Evolutionary conservation across 2,329 filamentous ascomycete genomes (phyloP).

Genomic region (Fusarium sp.): DNA sequence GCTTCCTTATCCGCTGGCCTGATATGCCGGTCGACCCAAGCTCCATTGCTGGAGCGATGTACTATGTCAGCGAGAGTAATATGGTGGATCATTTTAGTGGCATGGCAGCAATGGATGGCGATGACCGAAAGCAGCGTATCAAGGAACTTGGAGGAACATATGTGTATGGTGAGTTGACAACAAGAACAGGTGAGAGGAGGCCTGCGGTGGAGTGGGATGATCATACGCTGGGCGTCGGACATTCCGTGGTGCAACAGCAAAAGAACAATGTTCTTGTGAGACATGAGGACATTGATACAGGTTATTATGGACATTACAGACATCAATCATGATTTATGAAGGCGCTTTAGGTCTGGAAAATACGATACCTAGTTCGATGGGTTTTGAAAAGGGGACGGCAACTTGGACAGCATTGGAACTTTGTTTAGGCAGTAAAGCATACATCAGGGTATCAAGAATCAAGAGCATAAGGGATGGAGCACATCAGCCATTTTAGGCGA

Average conservation of each 20-base stretch:
- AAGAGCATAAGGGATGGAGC: not conserved
- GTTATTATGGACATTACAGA: conserved; percentile 39
- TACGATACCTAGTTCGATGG: not conserved
- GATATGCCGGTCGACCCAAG: conserved; percentile 60
- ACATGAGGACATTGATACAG: conserved; percentile 35
- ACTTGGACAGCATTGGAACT: not conserved
- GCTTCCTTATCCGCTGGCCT: conserved; percentile 57
- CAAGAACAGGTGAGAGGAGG: conserved; percentile 31
- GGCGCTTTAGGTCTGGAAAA: not conserved
- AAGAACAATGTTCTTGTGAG: conserved; percentile 9
- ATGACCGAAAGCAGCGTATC: conserved; percentile 38
- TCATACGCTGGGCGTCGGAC: conserved; percentile 21
- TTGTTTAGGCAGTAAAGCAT: not conserved
- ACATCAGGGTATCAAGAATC: not conserved
- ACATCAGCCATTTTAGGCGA: not conserved
- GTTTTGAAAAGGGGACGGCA: not conserved
- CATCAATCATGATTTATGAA: conserved; percentile 19
- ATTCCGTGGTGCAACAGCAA: conserved; percentile 4
- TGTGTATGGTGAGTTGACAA: conserved; percentile 41
- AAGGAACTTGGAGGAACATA: conserved; percentile 41
- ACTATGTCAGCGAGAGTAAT: conserved; percentile 51
- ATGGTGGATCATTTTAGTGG: conserved; percentile 43
- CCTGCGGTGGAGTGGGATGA: conserved; percentile 45
- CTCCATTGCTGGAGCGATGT: conserved; percentile 58
- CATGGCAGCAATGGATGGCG: conserved; percentile 35